Conservation (phyloP, 2,329 filamentous ascomycete species). For the Cercospora janseana region DNA sequence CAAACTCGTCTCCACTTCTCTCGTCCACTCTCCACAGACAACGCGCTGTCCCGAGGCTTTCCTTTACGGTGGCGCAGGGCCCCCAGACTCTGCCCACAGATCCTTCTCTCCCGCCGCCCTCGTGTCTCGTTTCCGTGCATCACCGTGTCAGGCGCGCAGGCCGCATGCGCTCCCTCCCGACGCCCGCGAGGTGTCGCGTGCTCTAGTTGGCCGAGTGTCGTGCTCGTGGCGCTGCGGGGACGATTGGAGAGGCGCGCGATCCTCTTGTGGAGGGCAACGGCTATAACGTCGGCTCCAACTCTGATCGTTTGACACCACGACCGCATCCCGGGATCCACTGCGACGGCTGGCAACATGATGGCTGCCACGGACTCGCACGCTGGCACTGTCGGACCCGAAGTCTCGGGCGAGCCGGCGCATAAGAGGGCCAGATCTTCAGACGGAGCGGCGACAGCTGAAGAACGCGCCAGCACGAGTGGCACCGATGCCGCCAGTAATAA, state of each 20-base stretch:
- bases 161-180: neutral
- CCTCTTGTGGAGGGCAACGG: slow-evolving; percentile 5
- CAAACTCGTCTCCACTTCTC: no score
- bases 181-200: neutral
- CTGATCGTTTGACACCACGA: slow-evolving; percentile 12
- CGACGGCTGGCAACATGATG: neutral
- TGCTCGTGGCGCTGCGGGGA: slow-evolving; percentile 8
- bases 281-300: slow-evolving; percentile 16
- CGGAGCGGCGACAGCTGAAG: slow-evolving; percentile 10
- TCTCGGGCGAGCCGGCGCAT: slow-evolving; percentile 14
- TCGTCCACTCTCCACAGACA: no score
- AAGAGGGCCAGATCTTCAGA: slow-evolving; percentile 16
- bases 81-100: no score
- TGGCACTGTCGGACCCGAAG: slow-evolving; percentile 6
- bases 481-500: slow-evolving; percentile 4
- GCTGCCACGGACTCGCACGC: slow-evolving; percentile 6
- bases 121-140: no score
- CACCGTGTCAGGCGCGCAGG: neutral
- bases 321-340: slow-evolving; percentile 17
- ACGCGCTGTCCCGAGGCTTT: no score
- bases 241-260: slow-evolving; percentile 5
- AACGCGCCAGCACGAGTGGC: slow-evolving; percentile 12
- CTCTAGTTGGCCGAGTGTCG: slow-evolving; percentile 1
- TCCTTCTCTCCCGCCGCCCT: no score
- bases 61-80: no score